phyloP scores from a whole-genome alignment of 257 asterid genomes.

The Solanum sejunctum region DNA sequence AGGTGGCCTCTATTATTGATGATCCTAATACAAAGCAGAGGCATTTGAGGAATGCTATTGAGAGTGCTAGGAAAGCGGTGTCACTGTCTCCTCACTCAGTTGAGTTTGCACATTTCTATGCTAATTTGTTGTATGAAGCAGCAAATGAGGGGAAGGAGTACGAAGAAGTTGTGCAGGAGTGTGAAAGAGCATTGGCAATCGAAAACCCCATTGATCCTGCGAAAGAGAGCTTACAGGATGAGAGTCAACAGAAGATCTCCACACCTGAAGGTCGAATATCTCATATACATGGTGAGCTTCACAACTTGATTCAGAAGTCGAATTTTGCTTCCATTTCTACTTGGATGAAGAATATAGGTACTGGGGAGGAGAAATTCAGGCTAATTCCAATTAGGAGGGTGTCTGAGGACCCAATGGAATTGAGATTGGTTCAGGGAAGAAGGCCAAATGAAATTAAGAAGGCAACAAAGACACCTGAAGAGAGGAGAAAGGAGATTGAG shows the following conservation, averaged over 20 bases:
- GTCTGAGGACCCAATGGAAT: constrained; percentile 77
- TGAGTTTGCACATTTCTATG: constrained; percentile 75
- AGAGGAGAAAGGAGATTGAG: constrained; percentile 77
- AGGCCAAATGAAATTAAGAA: constrained; percentile 76
- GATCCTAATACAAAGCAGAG: constrained; percentile 53
- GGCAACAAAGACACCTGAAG: constrained; percentile 69
- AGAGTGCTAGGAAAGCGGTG: constrained; percentile 55
- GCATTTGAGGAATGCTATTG: constrained; percentile 60
- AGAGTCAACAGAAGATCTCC: constrained; percentile 57
- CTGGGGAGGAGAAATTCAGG: constrained; percentile 68
- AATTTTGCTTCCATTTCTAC: constrained; percentile 66
- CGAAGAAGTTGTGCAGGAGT: constrained; percentile 72
- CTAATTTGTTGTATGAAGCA: constrained; percentile 57
- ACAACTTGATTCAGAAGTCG: constrained; percentile 64
- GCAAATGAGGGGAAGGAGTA: constrained; percentile 62
- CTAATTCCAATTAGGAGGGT: constrained; percentile 61
- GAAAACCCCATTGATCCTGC: constrained; percentile 83
- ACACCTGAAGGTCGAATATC: constrained; percentile 42
- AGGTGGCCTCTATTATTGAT: constrained; percentile 51
- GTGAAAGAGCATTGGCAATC: constrained; percentile 67
- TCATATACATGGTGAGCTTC: constrained; percentile 52
- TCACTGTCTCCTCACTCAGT: constrained; percentile 48
- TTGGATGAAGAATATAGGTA: constrained; percentile 69
- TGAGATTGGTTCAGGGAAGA: constrained; percentile 47
- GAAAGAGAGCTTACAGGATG: constrained; percentile 77